A percentile compares a stretch with the other conserved stretches of the same genome.
Evolutionary conservation across 148 eudicot genomes (phyloP).

Genomic region (Persicaria tinctoria): DNA sequence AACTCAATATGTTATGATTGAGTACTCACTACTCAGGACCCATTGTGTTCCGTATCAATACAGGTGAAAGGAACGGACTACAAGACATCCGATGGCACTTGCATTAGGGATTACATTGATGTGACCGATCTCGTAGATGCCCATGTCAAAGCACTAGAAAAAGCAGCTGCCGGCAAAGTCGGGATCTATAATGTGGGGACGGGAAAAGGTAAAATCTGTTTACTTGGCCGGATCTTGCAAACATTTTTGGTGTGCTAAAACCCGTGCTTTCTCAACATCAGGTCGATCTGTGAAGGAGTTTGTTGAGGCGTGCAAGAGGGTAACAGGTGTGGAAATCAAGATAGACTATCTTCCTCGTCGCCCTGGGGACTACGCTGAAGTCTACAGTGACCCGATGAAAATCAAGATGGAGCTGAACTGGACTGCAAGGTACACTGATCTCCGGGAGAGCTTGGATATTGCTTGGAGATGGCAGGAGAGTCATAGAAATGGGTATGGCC

Average conservation of each 20-base stretch:
- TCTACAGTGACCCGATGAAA: constrained; percentile 71
- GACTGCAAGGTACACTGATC: constrained; percentile 54
- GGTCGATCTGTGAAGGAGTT: constrained; percentile 79
- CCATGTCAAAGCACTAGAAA: constrained; percentile 90
- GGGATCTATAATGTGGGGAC: constrained; percentile 97
- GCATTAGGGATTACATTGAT: constrained; percentile 85
- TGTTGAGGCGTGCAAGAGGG: constrained; percentile 78
- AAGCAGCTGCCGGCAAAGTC: constrained; percentile 61
- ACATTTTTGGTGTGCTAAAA: neutral
- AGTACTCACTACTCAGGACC: neutral
- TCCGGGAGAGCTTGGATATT: constrained; percentile 48
- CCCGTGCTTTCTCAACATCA: constrained; percentile 13
- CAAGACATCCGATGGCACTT: constrained; percentile 80
- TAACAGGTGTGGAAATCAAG: constrained; percentile 60
- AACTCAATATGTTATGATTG: neutral
- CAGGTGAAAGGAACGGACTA: constrained; percentile 90
- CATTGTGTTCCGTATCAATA: neutral
- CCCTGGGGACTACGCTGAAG: constrained; percentile 85
- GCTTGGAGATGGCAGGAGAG: constrained; percentile 91
- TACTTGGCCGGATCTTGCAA: too few species aligned
- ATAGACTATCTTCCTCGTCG: constrained; percentile 59
- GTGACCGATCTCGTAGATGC: constrained; percentile 95
- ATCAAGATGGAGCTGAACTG: constrained; percentile 55
- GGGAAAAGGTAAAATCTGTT: constrained; percentile 54
- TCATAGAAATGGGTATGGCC: constrained; percentile 51